Conservation (phyloP, 148 eudicot genomes). For the Fagopyrum homotropicum region DNA sequence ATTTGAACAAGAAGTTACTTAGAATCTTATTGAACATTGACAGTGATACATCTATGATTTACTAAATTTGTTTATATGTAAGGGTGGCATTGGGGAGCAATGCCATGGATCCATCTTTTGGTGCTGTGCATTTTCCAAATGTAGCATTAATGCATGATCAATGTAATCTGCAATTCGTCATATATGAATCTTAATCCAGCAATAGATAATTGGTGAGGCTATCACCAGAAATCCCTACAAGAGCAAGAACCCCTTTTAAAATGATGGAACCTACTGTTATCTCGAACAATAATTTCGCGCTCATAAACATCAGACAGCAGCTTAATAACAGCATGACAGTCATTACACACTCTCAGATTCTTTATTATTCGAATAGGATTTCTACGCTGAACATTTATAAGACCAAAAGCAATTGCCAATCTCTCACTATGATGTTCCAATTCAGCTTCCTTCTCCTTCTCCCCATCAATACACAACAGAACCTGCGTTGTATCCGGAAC, state of each 20-base stretch:
- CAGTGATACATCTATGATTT: too few relatives aligned
- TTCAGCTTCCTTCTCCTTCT: slow-evolving; percentile 29
- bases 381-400: slow-evolving; percentile 20
- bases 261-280: slow-evolving; percentile 25
- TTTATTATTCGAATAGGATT: slow-evolving; percentile 23
- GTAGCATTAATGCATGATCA: too few relatives aligned
- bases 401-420: slow-evolving; percentile 23
- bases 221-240: slow-evolving; percentile 31
- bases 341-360: slow-evolving; percentile 29
- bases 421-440: slow-evolving; percentile 29
- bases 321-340: slow-evolving; percentile 21
- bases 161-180: too few relatives aligned
- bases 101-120: too few relatives aligned
- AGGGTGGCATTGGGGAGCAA: too few relatives aligned
- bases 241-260: slow-evolving; percentile 25
- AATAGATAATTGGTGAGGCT: neutral
- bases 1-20: too few relatives aligned
- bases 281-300: slow-evolving; percentile 27
- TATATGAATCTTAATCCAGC: too few relatives aligned
- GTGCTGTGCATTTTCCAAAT: too few relatives aligned
- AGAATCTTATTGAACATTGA: too few relatives aligned
- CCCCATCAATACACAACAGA: slow-evolving; percentile 24
- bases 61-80: too few relatives aligned
- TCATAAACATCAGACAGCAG: slow-evolving; percentile 21
- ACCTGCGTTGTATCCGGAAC: slow-evolving; percentile 26